Conservation (phyloP, 768 basidiomycete species). For the Gymnopilus junonius region DNA sequence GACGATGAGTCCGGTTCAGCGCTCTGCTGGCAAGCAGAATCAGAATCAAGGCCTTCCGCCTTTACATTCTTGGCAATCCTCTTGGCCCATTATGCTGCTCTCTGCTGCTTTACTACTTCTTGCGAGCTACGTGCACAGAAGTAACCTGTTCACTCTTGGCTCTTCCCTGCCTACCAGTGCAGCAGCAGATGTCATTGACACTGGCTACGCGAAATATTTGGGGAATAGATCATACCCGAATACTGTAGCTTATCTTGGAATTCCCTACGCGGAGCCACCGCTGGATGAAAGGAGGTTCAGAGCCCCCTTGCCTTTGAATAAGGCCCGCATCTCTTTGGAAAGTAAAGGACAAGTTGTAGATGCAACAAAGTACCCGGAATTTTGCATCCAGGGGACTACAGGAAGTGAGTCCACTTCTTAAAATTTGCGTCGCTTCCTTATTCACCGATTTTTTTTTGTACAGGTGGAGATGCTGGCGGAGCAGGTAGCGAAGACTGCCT, state of each 20-base stretch:
- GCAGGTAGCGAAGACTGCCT: slow-evolving; percentile 71
- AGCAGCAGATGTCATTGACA: slow-evolving; percentile 44
- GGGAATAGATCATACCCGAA: slow-evolving; percentile 57
- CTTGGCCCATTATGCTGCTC: slow-evolving; percentile 14
- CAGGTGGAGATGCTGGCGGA: slow-evolving; percentile 61
- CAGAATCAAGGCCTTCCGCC: not conserved
- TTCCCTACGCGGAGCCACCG: slow-evolving; percentile 65
- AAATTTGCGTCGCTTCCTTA: not conserved
- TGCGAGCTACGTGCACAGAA: slow-evolving; percentile 18
- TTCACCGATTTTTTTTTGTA: not conserved
- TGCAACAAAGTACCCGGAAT: slow-evolving; percentile 56
- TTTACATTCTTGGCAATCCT: not conserved
- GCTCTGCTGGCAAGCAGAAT: not conserved
- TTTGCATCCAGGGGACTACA: slow-evolving; percentile 63
- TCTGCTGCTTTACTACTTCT: slow-evolving; percentile 15
- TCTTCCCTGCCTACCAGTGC: slow-evolving; percentile 3
- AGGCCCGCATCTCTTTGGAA: slow-evolving; percentile 40
- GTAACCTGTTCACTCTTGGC: slow-evolving; percentile 13
- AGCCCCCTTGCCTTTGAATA: slow-evolving; percentile 56
- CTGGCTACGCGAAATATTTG: slow-evolving; percentile 61
- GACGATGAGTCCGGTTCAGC: not conserved
- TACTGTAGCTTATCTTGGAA: slow-evolving; percentile 59
- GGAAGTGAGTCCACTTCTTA: slow-evolving; percentile 37
- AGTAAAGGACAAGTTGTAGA: slow-evolving; percentile 47
- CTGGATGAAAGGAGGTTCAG: slow-evolving; percentile 56